Evolutionary conservation across 2,329 filamentous ascomycete genomes (phyloP), one percentile per base, ranked within the genome.

Genomic region (Epichloe hybrida): DNA sequence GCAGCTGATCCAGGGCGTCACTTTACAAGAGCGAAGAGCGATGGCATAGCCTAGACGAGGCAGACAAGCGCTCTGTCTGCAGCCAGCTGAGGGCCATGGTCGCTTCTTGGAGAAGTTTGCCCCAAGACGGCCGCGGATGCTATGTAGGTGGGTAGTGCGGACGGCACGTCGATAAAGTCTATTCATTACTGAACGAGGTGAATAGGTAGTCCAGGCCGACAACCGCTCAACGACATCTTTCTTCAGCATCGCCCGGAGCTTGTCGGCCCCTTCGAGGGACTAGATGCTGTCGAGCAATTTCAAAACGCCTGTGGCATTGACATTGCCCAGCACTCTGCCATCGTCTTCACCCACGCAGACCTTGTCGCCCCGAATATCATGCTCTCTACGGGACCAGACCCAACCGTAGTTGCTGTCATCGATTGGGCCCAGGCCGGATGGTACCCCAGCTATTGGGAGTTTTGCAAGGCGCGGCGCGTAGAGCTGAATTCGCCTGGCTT

Each of bases 381-480:
- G 0, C 8, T 62, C 3, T 57, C 59, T 1, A 34, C 27, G 2
- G 55, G 52, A 1, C 37, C 55, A 1, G 50, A 55, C 11, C 57
- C 57, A 13, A 57, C 17, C n/a, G 54, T 62, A 4, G 49, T 53
- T 7, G 57, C 51, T 0, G 55, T 65, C 11, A 52, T 64, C n/a
- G 62, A 65, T 23, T 65, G 61, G 59, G 57, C 55, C 21, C 59
- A 62, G 45, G 55, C 63, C 12, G 64, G 63, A 2, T 65, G 62
- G 61, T 65, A 64, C 54, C 63, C 64, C 5, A 56, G 53, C 21
- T 65, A 66, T 48, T 66, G 63, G 62, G 64, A 66, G 52, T 62
- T 57, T 50, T 62, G 56, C 37, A 65, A 64, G 54, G 55, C 55
- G 23, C 57, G 58, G 27, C 54, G 58, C 2, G 56, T 64, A 23